Conservation (phyloP, 225 moss, liverwort and hornwort species). For the Bryoerythrophyllum caledonicum region DNA sequence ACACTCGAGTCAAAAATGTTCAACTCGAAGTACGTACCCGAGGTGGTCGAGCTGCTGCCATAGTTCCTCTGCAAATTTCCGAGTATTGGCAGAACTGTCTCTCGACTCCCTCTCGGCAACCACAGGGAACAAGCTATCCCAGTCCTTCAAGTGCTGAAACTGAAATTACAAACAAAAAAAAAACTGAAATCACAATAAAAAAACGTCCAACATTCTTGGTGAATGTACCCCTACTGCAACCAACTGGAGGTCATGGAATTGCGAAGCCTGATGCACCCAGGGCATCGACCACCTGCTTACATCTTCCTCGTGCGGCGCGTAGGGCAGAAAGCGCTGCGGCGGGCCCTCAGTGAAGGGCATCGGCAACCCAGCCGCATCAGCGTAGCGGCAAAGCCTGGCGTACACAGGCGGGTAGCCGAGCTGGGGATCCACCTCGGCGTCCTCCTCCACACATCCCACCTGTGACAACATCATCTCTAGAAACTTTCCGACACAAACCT, state of each 20-base stretch:
- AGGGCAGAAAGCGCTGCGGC: conserved; percentile 63
- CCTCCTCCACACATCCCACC: conserved; percentile 49
- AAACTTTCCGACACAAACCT: neutral
- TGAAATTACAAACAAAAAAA: neutral
- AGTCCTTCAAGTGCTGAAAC: conserved; percentile 49
- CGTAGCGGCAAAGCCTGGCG: conserved; percentile 55
- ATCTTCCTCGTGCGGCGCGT: conserved; percentile 54
- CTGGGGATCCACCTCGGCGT: conserved; percentile 50
- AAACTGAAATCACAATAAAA: neutral
- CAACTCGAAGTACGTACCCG: too few species aligned
- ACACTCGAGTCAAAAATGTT: too few species aligned
- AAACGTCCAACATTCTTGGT: neutral
- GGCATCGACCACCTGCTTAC: conserved; percentile 39
- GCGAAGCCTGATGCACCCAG: too few species aligned
- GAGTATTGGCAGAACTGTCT: conserved; percentile 35
- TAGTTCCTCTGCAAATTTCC: conserved; percentile 46
- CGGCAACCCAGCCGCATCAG: conserved; percentile 47
- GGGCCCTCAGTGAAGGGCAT: conserved; percentile 60
- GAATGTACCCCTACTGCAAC: neutral
- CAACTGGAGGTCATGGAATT: neutral
- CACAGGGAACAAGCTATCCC: conserved; percentile 54
- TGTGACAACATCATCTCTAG: conserved; percentile 36
- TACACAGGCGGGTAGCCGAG: conserved; percentile 64
- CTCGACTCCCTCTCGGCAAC: conserved; percentile 41
- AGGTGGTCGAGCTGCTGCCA: conserved; percentile 69